Percentiles rank a stretch among this genome's conserved stretches.
phyloP scores from a whole-genome alignment of 257 asterid genomes.

The Nicotiana undulata region DNA sequence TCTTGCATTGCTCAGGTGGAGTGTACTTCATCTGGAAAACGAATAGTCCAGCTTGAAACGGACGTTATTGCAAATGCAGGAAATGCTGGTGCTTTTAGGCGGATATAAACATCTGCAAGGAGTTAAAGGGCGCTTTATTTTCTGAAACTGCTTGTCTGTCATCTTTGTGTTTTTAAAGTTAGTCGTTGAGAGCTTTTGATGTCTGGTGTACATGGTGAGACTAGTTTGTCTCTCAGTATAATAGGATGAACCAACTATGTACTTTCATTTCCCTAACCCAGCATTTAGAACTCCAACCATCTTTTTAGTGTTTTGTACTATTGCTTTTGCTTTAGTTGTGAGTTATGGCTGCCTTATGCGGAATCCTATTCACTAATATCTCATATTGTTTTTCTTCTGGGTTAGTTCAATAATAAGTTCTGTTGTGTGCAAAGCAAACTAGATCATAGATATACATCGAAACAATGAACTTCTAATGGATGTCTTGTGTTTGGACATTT shows the following conservation, averaged over 20 bases:
- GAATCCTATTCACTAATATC: background rate
- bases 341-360: background rate
- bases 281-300: background rate
- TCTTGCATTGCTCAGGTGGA: background rate
- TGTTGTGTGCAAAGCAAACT: background rate
- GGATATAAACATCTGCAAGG: background rate
- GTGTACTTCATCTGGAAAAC: background rate
- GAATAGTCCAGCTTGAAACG: background rate
- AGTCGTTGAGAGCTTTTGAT: too few species aligned
- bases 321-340: background rate
- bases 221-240: background rate
- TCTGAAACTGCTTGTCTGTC: background rate
- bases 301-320: background rate
- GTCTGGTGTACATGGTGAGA: background rate
- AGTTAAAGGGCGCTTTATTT: background rate
- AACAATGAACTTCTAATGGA: background rate
- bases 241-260: background rate
- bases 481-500: background rate
- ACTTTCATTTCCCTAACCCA: background rate
- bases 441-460: background rate
- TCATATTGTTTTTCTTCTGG: too few species aligned
- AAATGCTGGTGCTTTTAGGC: background rate
- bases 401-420: background rate
- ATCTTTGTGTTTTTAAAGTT: background rate
- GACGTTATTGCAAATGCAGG: background rate